phyloP scores from a whole-genome alignment of 192 early-diverging fungal genomes.

The Coemansia aciculifera region DNA sequence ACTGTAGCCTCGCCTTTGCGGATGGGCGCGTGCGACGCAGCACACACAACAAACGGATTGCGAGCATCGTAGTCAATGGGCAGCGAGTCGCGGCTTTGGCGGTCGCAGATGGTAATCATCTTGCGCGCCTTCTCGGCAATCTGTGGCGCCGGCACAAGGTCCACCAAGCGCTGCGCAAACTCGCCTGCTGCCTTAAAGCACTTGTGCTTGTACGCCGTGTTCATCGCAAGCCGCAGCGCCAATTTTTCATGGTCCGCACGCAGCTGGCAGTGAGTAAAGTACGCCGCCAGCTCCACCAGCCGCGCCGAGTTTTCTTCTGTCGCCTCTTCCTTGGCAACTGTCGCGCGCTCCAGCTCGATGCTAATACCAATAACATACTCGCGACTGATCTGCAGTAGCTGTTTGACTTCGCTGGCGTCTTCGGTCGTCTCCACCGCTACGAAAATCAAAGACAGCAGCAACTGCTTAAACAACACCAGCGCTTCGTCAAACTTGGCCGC shows the following conservation, averaged over 20 bases:
- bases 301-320: constrained; percentile 61
- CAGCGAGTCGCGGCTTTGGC: constrained; percentile 77
- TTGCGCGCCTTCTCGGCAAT: constrained; percentile 80
- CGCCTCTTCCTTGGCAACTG: constrained; percentile 56
- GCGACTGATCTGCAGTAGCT: constrained; percentile 77
- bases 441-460: constrained; percentile 80
- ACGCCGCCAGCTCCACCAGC: constrained; percentile 89
- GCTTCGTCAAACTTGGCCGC: constrained; percentile 82
- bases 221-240: constrained; percentile 85
- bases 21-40: constrained; percentile 82
- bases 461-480: constrained; percentile 67
- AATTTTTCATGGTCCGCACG: constrained; percentile 88
- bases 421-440: constrained; percentile 63
- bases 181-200: constrained; percentile 84
- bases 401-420: constrained; percentile 78
- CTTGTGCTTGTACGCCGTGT: constrained; percentile 74
- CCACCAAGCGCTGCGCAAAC: constrained; percentile 88
- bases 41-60: constrained; percentile 92
- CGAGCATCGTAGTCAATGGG: constrained; percentile 90
- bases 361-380: constrained; percentile 91
- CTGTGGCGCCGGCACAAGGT: constrained; percentile 77
- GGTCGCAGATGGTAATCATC: constrained; percentile 75
- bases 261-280: constrained; percentile 92
- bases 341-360: constrained; percentile 80
- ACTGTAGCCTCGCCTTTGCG: constrained; percentile 79